These are phyloP conservation scores for Alnus glutinosa DNA, from an alignment of 306 rosid species.

Conservation along the genomic window DNA sequence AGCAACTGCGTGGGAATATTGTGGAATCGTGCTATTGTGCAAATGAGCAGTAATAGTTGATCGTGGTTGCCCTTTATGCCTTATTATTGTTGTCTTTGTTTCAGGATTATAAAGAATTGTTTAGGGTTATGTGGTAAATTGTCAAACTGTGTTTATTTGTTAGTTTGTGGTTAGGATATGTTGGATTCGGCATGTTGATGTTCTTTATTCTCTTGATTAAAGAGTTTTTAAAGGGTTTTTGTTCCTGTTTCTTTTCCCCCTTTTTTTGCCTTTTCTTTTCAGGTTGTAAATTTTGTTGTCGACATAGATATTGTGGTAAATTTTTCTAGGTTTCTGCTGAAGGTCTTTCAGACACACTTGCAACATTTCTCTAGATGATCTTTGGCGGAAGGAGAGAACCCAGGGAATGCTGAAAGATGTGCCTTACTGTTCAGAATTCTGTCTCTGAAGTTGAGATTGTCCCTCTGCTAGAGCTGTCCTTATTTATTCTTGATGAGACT, in stretches of 20 bases:
- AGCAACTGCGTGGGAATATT: neutral
- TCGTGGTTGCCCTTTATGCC: neutral
- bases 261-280: constrained; percentile 19
- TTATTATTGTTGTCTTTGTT: neutral
- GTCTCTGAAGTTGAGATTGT: constrained; percentile 41
- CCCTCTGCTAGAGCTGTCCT: constrained; percentile 25
- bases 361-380: constrained; percentile 17
- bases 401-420: constrained; percentile 76
- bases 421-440: constrained; percentile 33
- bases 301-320: constrained; percentile 12
- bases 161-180: neutral
- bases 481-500: constrained; percentile 32
- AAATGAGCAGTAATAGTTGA: neutral
- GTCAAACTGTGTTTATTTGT: neutral
- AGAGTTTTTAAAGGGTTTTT: neutral
- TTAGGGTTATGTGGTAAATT: neutral
- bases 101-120: neutral
- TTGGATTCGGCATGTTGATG: neutral
- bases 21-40: neutral
- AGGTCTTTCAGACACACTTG: constrained; percentile 23
- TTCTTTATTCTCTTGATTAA: neutral
- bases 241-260: neutral
- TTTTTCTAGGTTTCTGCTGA: constrained; percentile 21
- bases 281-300: constrained; percentile 25
- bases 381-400: constrained; percentile 23